Evolutionary conservation across 805 yeast genomes (phyloP), one percentile per base, ranked within the genome.

Genomic region (Candida ulmi): DNA sequence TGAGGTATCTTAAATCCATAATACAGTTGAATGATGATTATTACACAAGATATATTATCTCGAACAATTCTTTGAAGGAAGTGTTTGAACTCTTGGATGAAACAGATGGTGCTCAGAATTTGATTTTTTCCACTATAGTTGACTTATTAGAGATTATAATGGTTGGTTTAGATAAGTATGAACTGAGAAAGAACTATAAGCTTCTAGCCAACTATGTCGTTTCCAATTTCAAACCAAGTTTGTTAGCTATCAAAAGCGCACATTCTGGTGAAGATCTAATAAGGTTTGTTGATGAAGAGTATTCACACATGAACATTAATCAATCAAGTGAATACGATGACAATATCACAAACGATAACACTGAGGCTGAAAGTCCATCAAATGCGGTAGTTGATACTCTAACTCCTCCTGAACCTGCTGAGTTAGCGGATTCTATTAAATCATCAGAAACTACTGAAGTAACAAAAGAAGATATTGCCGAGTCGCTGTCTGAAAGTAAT

Each of bases 101-200:
- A 12, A 72, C 76, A 9, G 64, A 71, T 7, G 60, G 66, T 24
- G 60, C 62, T 29, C 78, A 84, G 55, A 83, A 80, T 53, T 61
- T 88, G 43, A 71, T 83, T 3, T 83, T 78, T 52, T 88, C 96
- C 0, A 74, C 90, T 6, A 74, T 91, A 46, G 65, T 88, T 34
- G 88, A 84, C 55, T 65, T 90, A 17, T 63, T 80, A 26, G 83
- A 76, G 48, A 65, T 70, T 17, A 52, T 74, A 38, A 48, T 62
- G 40, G 24, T 40, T 23, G 54, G 57, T 6, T 30, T 53, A 16
- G 57, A 50, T 26, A 54, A 49, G 30, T 38, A 41, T 6, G 41
- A 42, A 29, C 40, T 44, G 15, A 31, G 49, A 16, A 51, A 47
- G 28, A 55, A 55, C 35, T 54, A 37, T 41, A 54, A 43, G 34